Evolutionary conservation across 2,329 filamentous ascomycete species (phyloP), one percentile per base, ranked within the genome.

Genomic region (Colletotrichum chlorophyti): DNA sequence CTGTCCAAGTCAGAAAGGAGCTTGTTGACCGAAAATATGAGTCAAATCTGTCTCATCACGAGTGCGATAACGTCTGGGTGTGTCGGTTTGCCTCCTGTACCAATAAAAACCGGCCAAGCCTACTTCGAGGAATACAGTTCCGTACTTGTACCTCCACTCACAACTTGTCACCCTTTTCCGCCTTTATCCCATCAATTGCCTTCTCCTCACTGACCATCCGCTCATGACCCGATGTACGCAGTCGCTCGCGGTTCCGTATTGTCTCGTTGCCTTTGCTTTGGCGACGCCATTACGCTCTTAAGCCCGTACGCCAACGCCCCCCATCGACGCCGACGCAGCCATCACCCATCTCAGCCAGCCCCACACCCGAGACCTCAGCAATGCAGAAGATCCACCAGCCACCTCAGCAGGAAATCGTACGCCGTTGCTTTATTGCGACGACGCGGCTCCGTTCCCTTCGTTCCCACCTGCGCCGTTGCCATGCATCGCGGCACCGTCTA

Each of bases 31-130:
- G 12, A 31, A n/a, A 37, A 9, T 17, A 19, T 32, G 50, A 59
- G 37, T 59, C 55, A 49, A 48, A 38, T 32, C 12, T 17, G 37
- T 42, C 29, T 24, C 49, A 32, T 43, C 38, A 40, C 15, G 26
- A 24, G 41, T 35, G 37, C 49, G 49, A 52, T 37, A 52, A 52
- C 26, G 27, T 27, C 27, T 6, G 23, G n/a, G n/a, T n/a, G n/a
- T 35, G 29, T 52, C 23, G 9, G 35, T 26, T 24, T 46, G 31
- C 29, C 40, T 52, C 19, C 17, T 12, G 17, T 21, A 21, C 31
- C 15, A 29, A 31, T 29, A 14, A 41, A 21, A 17, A 8, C 19
- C 31, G 15, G 27, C n/a, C n/a, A n/a, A n/a, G n/a, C n/a, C n/a
- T n/a, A n/a, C n/a, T n/a, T n/a, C n/a, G n/a, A n/a, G n/a, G n/a